A percentile compares a stretch with the other conserved stretches of the same genome.
phyloP scores from a whole-genome alignment of 306 rosid species.

The Dryas octopetala region DNA sequence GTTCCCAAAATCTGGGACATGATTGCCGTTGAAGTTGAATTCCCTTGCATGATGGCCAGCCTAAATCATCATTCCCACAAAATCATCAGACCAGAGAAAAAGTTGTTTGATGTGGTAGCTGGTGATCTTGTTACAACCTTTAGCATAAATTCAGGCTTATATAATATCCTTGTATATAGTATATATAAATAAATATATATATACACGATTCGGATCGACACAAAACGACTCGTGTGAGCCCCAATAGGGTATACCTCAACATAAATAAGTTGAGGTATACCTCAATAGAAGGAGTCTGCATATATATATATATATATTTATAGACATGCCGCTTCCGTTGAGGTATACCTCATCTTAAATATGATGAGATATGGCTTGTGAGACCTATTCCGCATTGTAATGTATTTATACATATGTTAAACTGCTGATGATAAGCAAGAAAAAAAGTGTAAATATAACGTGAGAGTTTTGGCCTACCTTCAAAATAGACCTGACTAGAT shows the following conservation, averaged over 20 bases:
- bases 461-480: conserved; percentile 41
- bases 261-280: no score
- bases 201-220: no score
- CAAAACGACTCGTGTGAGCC: no score
- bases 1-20: conserved; percentile 16
- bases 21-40: conserved; percentile 24
- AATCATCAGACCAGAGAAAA: conserved; percentile 18
- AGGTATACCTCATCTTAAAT: no score
- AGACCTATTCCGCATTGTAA: no score
- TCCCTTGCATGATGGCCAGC: conserved; percentile 4
- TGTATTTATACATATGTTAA: no score
- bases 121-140: background rate
- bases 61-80: conserved; percentile 22
- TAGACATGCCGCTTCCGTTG: no score
- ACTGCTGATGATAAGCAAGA: background rate
- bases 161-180: background rate
- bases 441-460: background rate
- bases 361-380: background rate
- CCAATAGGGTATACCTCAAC: no score
- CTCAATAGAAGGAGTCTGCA: no score
- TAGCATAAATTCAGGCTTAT: background rate
- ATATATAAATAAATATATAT: no score
- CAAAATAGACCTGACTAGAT: conserved; percentile 21
- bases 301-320: no score
- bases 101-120: background rate